Evolutionary conservation across 352 stramenopile genomes (phyloP).

Genomic region (Blastocystis sp.): DNA sequence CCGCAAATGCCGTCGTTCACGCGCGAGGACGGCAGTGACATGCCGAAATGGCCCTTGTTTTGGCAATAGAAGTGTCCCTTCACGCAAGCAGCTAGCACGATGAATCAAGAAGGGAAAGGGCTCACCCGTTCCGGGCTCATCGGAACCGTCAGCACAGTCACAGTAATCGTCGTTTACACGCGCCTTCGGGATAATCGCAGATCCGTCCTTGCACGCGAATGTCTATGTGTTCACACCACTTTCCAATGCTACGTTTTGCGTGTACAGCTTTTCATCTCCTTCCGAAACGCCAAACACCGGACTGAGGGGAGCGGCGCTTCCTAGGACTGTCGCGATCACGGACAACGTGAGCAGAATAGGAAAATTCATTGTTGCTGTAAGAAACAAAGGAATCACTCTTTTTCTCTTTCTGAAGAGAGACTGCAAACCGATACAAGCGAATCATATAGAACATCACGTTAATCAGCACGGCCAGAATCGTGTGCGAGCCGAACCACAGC

Average conservation of each 20-base stretch:
- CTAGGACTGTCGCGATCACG: too few species aligned
- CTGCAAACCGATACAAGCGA: slow-evolving; percentile 57
- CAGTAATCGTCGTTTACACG: slow-evolving; percentile 89
- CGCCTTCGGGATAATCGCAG: slow-evolving; percentile 75
- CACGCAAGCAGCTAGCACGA: slow-evolving; percentile 76
- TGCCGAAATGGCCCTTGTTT: slow-evolving; percentile 79
- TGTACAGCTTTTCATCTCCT: not conserved
- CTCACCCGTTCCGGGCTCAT: slow-evolving; percentile 81
- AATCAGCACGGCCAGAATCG: slow-evolving; percentile 21
- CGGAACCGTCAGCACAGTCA: slow-evolving; percentile 84
- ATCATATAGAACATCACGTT: slow-evolving; percentile 69
- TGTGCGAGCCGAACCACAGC: slow-evolving; percentile 13
- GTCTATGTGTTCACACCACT: slow-evolving; percentile 51
- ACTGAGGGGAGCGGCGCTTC: not conserved
- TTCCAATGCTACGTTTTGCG: slow-evolving; percentile 1
- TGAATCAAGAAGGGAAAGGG: not conserved
- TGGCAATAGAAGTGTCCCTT: slow-evolving; percentile 77
- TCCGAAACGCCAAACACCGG: slow-evolving; percentile 6
- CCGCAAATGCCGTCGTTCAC: slow-evolving; percentile 80
- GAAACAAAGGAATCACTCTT: slow-evolving; percentile 24
- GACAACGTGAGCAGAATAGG: slow-evolving; percentile 42
- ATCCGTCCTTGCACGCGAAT: slow-evolving; percentile 79
- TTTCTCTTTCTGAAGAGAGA: slow-evolving; percentile 26
- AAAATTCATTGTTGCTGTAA: not conserved
- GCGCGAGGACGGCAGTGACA: slow-evolving; percentile 76